Evolutionary conservation across 2,329 filamentous ascomycete genomes (phyloP), one percentile per base, ranked within the genome.

Genomic region (Exserohilum rostratum): DNA sequence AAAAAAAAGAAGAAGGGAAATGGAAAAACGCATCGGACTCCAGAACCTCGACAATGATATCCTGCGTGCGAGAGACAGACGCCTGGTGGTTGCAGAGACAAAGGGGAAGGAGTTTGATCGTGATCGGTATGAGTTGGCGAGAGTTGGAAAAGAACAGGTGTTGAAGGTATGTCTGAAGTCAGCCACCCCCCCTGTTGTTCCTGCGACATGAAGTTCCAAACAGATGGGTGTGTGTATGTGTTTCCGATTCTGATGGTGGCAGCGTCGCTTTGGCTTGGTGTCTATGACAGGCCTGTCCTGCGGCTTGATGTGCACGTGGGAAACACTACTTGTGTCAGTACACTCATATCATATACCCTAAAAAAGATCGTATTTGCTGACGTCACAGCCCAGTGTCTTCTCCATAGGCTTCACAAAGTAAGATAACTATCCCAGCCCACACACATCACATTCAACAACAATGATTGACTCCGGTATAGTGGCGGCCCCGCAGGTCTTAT

Each of bases 241-340:
- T 9, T 9, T 2, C 2, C 15, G 6, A 27, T 29, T n/a, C 57
- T 70, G 43, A 66, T n/a, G 7, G 11, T 18, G 18, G 13, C 40
- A 75, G 73, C 72, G 73, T 34, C 71, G 70, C 39, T 76, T 76
- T 34, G 71, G 72, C 13, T 46, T 76, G 48, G 67, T 75, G 42
- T 70, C 67, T 25, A 75, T 75, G 67, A 71, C 71, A 5, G 73
- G 73, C 25, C 62, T 76, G 18, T 72, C 71, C 5, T 74, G 71
- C 33, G 69, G 69, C 20, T 58, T 76, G 43, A 73, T 76, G 70
- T 71, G 70, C 25, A 75, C 73, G 30, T 76, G 73, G 73, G 73
- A 76, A 48, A 74, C 69, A 37, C 57, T 74, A 31, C 57, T 76
- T 31, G 67, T 75, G 73, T 75, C 64, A 61, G 71, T 54, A 7